Evolutionary conservation across 2,329 filamentous ascomycete genomes (phyloP), one percentile per base, ranked within the genome.

Genomic region (Ascochyta clinopodiicola): DNA sequence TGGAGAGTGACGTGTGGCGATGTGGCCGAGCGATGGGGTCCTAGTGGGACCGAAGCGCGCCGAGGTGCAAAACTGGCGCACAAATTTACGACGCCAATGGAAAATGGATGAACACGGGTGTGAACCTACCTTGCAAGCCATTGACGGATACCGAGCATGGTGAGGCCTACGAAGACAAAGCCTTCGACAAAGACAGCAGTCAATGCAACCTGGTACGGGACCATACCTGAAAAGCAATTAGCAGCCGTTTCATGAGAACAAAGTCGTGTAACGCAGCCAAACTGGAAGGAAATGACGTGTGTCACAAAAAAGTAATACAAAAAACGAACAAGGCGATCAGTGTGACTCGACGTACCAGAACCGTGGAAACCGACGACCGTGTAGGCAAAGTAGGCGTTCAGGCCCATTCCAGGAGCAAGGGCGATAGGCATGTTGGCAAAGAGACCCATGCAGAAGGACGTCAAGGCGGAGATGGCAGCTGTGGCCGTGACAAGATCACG

Each of bases 141-240:
- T 70, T 91, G 88, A 6, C 88, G 85, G 81, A 90, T 85, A 19
- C 88, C 88, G 1, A 88, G 85, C 9, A 90, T 74, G 1, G 92
- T 92, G 36, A 96, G 82, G 3, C 80, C 89, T 45, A 96, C 85
- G 77, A 96, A 96, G 59, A 96, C 87, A 74, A 90, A 90, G 34
- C 92, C 92, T 75, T 96, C 92, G 13, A 95, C 88, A 71, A 96
- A 96, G 62, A 95, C 92, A 49, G 92, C 91, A 4, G 91, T 95
- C 34, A 96, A 78, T 31, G 92, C 92, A 37, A 93, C 82, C 48
- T 84, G 75, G 71, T 91, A 96, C 1, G 90, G 86, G 8, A 96
- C 87, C 32, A 83, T 80, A 2, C 71, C 70, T 69, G 40, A 37
- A 61, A 57, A 51, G 44, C 31, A 62, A 62, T 71, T 42, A 68